Evolutionary conservation across 2,329 filamentous ascomycete genomes (phyloP).

Genomic region (Beauveria pseudobassiana): DNA sequence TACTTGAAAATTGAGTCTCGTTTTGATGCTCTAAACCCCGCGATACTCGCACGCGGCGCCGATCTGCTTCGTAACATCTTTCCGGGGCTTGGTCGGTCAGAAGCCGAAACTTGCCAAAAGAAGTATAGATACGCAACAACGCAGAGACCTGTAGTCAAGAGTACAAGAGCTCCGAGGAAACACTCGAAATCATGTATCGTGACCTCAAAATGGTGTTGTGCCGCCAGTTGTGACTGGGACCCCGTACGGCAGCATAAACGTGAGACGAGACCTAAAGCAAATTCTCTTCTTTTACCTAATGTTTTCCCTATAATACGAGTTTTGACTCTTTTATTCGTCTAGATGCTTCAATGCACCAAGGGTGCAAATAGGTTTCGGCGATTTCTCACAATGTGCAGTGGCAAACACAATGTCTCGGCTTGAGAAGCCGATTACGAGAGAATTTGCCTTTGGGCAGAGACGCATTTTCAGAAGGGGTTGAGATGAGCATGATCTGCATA

Average conservation of each 20-base stretch:
- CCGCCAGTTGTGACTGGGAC: neutral
- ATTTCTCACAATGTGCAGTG: neutral
- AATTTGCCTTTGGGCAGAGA: neutral
- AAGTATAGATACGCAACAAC: too few species aligned
- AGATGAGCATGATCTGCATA: too few species aligned
- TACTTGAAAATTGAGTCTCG: neutral
- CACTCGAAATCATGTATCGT: neutral
- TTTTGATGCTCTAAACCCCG: neutral
- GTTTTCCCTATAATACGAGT: neutral
- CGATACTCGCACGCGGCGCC: too few species aligned
- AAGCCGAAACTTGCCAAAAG: too few species aligned
- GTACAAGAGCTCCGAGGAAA: too few species aligned
- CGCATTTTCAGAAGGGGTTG: neutral
- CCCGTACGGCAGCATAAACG: neutral
- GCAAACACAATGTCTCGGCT: neutral
- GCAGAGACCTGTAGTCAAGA: too few species aligned
- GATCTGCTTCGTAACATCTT: too few species aligned
- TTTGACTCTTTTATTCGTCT: too few species aligned
- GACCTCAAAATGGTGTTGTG: neutral
- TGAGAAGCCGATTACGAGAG: neutral
- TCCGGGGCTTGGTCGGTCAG: too few species aligned
- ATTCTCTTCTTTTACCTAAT: accelerated
- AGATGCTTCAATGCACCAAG: too few species aligned
- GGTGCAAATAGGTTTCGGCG: neutral
- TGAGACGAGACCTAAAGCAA: neutral